A percentile compares a stretch with the other conserved stretches of the same genome.
These are phyloP conservation scores for Fusarium algeriense DNA, from an alignment of 2,329 filamentous ascomycete species.

Conservation along the genomic window DNA sequence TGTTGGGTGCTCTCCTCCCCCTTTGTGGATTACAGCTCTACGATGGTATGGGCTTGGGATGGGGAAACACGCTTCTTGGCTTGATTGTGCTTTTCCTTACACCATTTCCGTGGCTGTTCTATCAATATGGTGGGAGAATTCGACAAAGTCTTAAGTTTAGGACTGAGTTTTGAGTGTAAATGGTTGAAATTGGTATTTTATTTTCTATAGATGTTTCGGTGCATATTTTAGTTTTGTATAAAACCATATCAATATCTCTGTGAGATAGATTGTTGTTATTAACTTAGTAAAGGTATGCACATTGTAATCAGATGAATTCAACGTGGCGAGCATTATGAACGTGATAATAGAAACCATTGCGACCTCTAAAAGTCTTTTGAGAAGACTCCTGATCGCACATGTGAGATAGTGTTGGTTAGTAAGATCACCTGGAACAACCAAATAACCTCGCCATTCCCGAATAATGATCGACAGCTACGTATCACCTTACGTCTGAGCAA, in stretches of 20 bases:
- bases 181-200: background rate
- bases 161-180: background rate
- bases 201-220: background rate
- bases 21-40: background rate
- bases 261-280: too few species aligned
- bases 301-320: background rate
- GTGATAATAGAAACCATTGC: accelerated
- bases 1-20: background rate
- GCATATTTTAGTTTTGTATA: background rate
- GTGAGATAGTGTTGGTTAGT: background rate
- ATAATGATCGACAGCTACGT: background rate
- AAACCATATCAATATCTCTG: too few species aligned
- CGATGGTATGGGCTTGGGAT: background rate
- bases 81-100: background rate
- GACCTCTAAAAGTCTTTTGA: too few species aligned
- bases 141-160: background rate
- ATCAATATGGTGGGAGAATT: background rate
- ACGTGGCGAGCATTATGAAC: background rate
- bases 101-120: background rate
- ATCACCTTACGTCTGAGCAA: background rate
- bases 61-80: background rate
- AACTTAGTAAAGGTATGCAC: background rate
- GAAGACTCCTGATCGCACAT: too few species aligned
- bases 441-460: background rate
- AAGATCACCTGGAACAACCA: background rate